Percentiles rank a stretch among this genome's conserved stretches.
These are phyloP conservation scores for Agroathelia rolfsii DNA, from an alignment of 1,284 basidiomycete genomes.

Conservation along the genomic window DNA sequence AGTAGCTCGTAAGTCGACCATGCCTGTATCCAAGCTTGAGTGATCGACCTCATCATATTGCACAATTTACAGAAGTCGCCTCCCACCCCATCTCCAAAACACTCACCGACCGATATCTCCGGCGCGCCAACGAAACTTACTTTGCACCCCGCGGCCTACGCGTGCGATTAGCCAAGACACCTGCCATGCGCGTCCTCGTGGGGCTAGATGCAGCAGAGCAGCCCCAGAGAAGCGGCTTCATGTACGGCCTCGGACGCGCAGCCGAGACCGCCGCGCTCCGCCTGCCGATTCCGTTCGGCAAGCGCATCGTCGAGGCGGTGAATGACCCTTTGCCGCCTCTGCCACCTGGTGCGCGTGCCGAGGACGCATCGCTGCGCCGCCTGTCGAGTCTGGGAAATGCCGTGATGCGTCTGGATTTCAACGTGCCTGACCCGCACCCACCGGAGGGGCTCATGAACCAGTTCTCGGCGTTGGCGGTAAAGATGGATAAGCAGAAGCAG, in stretches of 20 bases:
- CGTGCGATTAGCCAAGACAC: slow-evolving; percentile 12
- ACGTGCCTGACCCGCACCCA: slow-evolving; percentile 14
- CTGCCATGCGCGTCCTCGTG: slow-evolving; percentile 11
- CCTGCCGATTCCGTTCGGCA: slow-evolving; percentile 5
- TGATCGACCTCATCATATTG: too few relatives aligned
- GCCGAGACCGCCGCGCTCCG: slow-evolving; percentile 6
- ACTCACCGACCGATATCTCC: slow-evolving; percentile 13
- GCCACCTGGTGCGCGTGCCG: not conserved
- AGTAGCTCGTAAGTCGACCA: too few relatives aligned
- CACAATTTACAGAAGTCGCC: slow-evolving; percentile 9
- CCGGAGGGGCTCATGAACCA: slow-evolving; percentile 15
- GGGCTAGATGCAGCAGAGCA: slow-evolving; percentile 7
- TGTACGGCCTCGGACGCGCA: slow-evolving; percentile 2
- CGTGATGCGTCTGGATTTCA: slow-evolving; percentile 11
- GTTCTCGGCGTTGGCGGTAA: slow-evolving; percentile 14
- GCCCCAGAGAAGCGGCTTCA: too few relatives aligned
- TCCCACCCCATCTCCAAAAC: slow-evolving; percentile 12
- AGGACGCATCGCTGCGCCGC: slow-evolving; percentile 12
- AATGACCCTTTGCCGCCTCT: slow-evolving; percentile 4
- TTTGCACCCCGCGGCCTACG: slow-evolving; percentile 13
- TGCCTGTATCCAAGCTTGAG: too few relatives aligned
- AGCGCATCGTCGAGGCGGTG: slow-evolving; percentile 1
- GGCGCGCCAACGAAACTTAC: slow-evolving; percentile 11
- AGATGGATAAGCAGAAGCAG: slow-evolving; percentile 12
- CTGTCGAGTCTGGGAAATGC: slow-evolving; percentile 13